phyloP scores from a whole-genome alignment of 2,329 filamentous ascomycete genomes.

The Ophiocordyceps robertsii region DNA sequence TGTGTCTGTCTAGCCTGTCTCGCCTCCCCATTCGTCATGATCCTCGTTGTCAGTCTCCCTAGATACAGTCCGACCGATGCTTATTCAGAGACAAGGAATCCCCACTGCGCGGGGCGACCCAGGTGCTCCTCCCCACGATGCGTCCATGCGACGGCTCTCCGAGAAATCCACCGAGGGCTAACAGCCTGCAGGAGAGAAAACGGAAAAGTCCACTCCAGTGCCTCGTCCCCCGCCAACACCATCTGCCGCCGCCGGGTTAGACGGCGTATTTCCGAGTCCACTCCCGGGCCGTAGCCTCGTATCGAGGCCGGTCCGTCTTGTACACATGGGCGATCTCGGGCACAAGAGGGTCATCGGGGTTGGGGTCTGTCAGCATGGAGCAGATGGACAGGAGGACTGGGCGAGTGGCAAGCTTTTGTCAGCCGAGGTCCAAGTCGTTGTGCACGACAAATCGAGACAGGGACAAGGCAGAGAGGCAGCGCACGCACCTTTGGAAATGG shows the following conservation, averaged over 20 bases:
- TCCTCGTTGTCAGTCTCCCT: conserved; percentile 12
- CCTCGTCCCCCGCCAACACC: conserved; percentile 9
- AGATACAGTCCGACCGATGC: conserved; percentile 10
- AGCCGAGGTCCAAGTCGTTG: neutral
- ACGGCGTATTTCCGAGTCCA: conserved; percentile 99
- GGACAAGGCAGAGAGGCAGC: neutral
- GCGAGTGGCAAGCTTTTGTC: neutral
- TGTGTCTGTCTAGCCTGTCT: conserved; percentile 22
- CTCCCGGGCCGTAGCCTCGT: conserved; percentile 92
- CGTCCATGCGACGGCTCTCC: conserved; percentile 1
- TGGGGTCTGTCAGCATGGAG: conserved; percentile 99
- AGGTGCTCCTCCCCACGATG: neutral
- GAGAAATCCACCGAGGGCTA: neutral
- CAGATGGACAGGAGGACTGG: conserved; percentile 94
- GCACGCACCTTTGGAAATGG: conserved; percentile 82
- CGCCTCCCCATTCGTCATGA: conserved; percentile 12
- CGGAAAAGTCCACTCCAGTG: conserved; percentile 12
- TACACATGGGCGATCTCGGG: conserved; percentile 99
- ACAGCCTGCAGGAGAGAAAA: conserved; percentile 4
- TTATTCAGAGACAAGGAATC: conserved; percentile 1
- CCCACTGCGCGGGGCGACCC: neutral
- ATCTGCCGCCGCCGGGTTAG: conserved; percentile 27
- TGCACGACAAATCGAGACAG: neutral
- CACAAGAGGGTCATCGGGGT: conserved; percentile 96
- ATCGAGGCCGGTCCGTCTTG: conserved; percentile 94